Base-by-base conservation (phyloP, 2,329 filamentous ascomycete species). In the Neurospora crassa region DNA sequence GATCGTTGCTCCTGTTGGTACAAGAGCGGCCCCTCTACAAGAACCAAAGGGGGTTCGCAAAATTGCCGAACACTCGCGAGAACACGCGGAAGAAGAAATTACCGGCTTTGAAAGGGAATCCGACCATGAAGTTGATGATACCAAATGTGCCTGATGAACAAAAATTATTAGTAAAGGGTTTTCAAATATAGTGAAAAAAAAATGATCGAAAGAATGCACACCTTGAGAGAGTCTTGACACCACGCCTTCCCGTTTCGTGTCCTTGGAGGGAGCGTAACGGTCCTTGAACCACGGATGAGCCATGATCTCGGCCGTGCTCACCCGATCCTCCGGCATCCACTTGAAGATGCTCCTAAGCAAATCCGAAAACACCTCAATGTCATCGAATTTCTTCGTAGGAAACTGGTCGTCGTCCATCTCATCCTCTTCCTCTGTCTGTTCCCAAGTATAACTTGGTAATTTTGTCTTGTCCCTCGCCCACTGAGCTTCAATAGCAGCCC, bases 231-330 rank as follows among this genome's bases (percentile, higher is more conserved):
- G 5, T 7, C 0, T 47, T 12, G 45, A 47, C 45, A 47, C 45
- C 2, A 47, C 4, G 0, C n/a, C n/a, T 47, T 20, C n/a, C 10
- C 10, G 45, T 11, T 20, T 24, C n/a, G 1, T 0, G 18, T 5
- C 12, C 10, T 12, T 0, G 4, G 4, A 2, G n/a, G 43, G 20
- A 47, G n/a, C n/a, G 45, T 6, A 24, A 72, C n/a, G 7, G 12
- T 29, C 63, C 7, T 67, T 67, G 8, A 74, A 72, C 71, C 71
- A 73, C 14, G 29, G 24, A 47, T 74, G 72, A 16, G 47, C 41
- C n/a, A 72, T 14, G 16, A 74, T 20, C 1, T 69, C 20, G 11
- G 20, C 42, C 20, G 40, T 42, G 5, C 53, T 47, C 10, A 59
- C 20, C 40, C 72, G 68, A 1, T 47, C 67, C 16, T 70, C 40